A percentile compares a stretch with the other conserved stretches of the same genome.
Conservation (phyloP, 2,329 filamentous ascomycete species). For the Fusarium sp. region DNA sequence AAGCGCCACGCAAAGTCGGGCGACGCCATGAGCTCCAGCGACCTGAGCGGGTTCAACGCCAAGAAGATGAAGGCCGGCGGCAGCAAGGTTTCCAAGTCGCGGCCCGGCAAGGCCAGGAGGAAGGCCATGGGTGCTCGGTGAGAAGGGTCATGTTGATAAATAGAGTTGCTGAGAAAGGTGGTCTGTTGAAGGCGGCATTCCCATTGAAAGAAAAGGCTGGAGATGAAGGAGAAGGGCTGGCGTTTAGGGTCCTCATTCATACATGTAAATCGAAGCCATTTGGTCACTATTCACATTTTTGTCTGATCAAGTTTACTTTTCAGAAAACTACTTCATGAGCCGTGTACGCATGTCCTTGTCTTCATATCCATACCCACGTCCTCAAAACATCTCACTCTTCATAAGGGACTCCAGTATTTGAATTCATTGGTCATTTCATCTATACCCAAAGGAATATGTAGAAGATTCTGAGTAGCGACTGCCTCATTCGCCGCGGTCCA, state of each 20-base stretch:
- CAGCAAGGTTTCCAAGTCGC: slow-evolving; percentile 52
- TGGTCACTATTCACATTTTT: slow-evolving; percentile 34
- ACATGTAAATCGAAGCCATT: slow-evolving; percentile 38
- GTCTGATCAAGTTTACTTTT: slow-evolving; percentile 10
- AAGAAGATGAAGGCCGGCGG: slow-evolving; percentile 79
- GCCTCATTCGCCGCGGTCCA: slow-evolving; percentile 26
- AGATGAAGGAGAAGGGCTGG: slow-evolving; percentile 39
- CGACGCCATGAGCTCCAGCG: slow-evolving; percentile 81
- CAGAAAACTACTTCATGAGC: not conserved
- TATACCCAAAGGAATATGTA: slow-evolving; percentile 50
- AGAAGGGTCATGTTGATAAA: slow-evolving; percentile 9
- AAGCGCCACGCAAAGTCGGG: slow-evolving; percentile 91
- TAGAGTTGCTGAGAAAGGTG: slow-evolving; percentile 6
- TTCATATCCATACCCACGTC: not conserved
- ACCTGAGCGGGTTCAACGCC: slow-evolving; percentile 79
- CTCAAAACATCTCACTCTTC: not conserved
- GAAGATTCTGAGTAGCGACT: slow-evolving; percentile 45
- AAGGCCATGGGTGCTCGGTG: slow-evolving; percentile 51
- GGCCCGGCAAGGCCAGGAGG: slow-evolving; percentile 62
- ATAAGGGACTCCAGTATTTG: slow-evolving; percentile 8
- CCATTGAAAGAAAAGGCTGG: slow-evolving; percentile 37
- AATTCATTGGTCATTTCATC: slow-evolving; percentile 48
- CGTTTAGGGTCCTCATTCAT: slow-evolving; percentile 41
- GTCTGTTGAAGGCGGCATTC: slow-evolving; percentile 22
- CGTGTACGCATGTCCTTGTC: not conserved